A percentile compares a stretch with the other conserved stretches of the same genome.
phyloP scores from a whole-genome alignment of 306 rosid genomes.

The Corylus avellana region DNA sequence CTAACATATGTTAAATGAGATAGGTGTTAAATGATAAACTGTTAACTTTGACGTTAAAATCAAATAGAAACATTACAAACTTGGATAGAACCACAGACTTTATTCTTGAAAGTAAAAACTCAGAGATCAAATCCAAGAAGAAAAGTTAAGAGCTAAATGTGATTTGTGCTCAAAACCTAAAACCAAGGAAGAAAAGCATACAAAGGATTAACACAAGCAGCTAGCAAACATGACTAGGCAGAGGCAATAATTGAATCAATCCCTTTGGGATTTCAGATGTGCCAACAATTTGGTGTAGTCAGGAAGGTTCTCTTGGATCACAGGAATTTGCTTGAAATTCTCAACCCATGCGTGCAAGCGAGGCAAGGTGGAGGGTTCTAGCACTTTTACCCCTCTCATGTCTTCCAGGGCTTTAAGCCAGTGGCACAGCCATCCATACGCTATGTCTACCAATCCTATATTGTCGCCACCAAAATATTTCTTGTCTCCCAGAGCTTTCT shows the following conservation, averaged over 20 bases:
- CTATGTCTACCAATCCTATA: conserved; percentile 26
- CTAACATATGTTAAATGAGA: too few species aligned
- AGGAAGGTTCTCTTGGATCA: conserved; percentile 33
- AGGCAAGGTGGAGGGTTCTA: conserved; percentile 28
- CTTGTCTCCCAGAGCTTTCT: conserved; percentile 31
- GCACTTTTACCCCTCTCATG: conserved; percentile 23
- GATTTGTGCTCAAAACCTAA: too few species aligned
- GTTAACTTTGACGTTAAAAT: too few species aligned
- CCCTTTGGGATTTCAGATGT: background rate
- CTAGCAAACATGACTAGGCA: background rate
- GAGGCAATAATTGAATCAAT: background rate
- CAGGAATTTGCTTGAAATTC: conserved; percentile 30
- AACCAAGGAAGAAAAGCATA: too few species aligned
- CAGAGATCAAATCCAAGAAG: too few species aligned
- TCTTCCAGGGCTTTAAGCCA: conserved; percentile 29
- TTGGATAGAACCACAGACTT: too few species aligned
- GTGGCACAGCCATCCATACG: conserved; percentile 25
- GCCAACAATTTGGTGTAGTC: background rate
- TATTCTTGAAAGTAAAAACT: too few species aligned
- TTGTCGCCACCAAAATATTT: conserved; percentile 38
- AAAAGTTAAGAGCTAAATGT: too few species aligned
- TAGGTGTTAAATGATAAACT: too few species aligned
- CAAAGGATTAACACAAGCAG: background rate
- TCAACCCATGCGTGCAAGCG: conserved; percentile 38
- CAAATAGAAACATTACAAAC: too few species aligned